phyloP scores from a whole-genome alignment of 2,329 filamentous ascomycete species.

The Pezicula radicicola region DNA sequence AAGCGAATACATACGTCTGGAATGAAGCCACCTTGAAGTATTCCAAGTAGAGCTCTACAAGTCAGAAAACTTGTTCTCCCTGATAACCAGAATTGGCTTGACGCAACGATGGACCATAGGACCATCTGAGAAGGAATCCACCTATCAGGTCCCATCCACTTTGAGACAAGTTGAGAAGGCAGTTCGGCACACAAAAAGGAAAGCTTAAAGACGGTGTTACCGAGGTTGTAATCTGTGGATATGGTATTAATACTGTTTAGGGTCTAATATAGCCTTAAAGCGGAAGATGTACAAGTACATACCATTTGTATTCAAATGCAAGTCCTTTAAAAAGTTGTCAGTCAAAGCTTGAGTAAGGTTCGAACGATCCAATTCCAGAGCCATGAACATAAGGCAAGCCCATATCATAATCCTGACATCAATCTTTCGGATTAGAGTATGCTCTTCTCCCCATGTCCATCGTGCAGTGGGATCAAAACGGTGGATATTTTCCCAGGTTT shows the following conservation, averaged over 20 bases:
- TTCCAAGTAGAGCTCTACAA: constrained; percentile 18
- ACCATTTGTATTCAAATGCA: constrained; percentile 43
- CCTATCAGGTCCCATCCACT: constrained; percentile 45
- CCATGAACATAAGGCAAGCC: constrained; percentile 54
- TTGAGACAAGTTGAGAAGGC: constrained; percentile 49
- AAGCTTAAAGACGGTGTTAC: constrained; percentile 35
- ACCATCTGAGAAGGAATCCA: constrained; percentile 51
- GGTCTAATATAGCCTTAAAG: no score
- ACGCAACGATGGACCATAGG: constrained; percentile 51
- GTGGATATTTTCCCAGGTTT: constrained; percentile 34
- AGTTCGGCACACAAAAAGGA: constrained; percentile 42
- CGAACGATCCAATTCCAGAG: constrained; percentile 56
- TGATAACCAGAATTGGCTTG: constrained; percentile 39
- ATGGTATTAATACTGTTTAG: constrained; percentile 1
- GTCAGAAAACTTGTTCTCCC: constrained; percentile 31
- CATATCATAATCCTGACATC: constrained; percentile 31
- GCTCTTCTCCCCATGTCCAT: constrained; percentile 36
- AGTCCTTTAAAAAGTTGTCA: constrained; percentile 57
- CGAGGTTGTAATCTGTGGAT: constrained; percentile 42
- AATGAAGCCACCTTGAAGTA: constrained; percentile 25
- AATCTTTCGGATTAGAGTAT: constrained; percentile 21
- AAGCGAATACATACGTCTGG: constrained; percentile 42
- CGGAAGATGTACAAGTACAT: background rate
- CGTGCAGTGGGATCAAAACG: constrained; percentile 33
- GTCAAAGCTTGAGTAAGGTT: constrained; percentile 58